A percentile compares a stretch with the other conserved stretches of the same genome.
Conservation (phyloP, 2,329 filamentous ascomycete genomes). For the Zasmidium angulare region DNA sequence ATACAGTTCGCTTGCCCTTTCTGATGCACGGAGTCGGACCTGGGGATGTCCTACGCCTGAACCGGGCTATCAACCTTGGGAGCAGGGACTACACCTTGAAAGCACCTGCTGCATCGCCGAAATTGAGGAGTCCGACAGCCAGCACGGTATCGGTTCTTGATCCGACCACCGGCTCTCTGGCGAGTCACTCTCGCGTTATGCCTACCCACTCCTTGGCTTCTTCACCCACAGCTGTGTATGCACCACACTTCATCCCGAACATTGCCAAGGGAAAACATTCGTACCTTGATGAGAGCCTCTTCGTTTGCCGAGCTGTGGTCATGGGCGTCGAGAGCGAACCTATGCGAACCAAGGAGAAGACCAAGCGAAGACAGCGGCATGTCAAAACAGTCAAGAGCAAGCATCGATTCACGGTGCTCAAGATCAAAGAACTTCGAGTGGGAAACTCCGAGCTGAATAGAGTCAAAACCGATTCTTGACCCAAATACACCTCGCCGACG, state of each 20-base stretch:
- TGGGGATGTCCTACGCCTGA: conserved; percentile 83
- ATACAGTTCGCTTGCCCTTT: conserved; percentile 51
- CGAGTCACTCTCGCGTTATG: conserved; percentile 27
- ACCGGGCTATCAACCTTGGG: conserved; percentile 78
- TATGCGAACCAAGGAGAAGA: conserved; percentile 56
- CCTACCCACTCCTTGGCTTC: conserved; percentile 30
- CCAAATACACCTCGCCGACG: neutral
- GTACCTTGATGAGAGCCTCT: conserved; percentile 79
- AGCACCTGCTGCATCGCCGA: conserved; percentile 57
- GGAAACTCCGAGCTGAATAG: conserved; percentile 54
- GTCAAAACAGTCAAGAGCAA: conserved; percentile 81
- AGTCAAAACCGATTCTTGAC: conserved; percentile 20
- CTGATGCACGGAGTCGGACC: conserved; percentile 55
- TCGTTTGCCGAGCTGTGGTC: conserved; percentile 81
- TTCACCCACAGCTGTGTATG: conserved; percentile 28
- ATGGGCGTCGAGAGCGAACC: conserved; percentile 76
- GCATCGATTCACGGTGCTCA: conserved; percentile 82
- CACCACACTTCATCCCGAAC: conserved; percentile 41
- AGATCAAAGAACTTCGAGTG: conserved; percentile 78
- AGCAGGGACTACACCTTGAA: conserved; percentile 89
- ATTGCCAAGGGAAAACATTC: conserved; percentile 37
- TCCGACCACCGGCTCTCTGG: conserved; percentile 26
- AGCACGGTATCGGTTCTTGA: conserved; percentile 26
- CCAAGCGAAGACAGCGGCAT: conserved; percentile 64
- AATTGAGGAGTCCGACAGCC: conserved; percentile 30